Conservation (phyloP, 2,329 filamentous ascomycete genomes). For the Pseudonectria buxi region DNA sequence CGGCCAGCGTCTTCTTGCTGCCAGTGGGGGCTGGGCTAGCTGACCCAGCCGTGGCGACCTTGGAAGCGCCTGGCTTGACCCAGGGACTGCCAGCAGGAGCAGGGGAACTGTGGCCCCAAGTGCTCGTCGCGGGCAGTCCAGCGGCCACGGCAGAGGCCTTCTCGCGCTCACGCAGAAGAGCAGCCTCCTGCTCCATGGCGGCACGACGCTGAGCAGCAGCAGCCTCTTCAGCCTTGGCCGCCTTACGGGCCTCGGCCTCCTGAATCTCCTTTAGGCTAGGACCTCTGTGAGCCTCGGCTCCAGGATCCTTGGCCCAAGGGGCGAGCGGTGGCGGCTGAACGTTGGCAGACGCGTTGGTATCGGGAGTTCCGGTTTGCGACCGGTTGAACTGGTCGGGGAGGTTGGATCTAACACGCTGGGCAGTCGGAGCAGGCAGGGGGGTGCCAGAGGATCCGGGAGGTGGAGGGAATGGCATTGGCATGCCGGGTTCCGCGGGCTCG, state of each 20-base stretch:
- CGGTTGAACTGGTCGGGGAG: slow-evolving; percentile 67
- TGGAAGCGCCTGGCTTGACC: slow-evolving; percentile 54
- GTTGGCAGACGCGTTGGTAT: slow-evolving; percentile 34
- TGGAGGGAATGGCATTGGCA: slow-evolving; percentile 70
- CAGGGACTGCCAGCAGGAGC: slow-evolving; percentile 59
- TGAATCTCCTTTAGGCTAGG: slow-evolving; percentile 96
- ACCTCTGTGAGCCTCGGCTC: slow-evolving; percentile 64
- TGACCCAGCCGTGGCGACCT: slow-evolving; percentile 25
- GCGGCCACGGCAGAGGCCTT: slow-evolving; percentile 47
- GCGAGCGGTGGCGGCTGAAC: slow-evolving; percentile 65
- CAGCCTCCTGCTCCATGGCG: slow-evolving; percentile 71
- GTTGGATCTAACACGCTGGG: slow-evolving; percentile 76
- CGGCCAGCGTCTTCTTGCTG: slow-evolving; percentile 83
- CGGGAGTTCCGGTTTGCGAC: slow-evolving; percentile 74
- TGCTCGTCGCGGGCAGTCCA: slow-evolving; percentile 77
- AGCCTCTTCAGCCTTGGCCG: slow-evolving; percentile 78
- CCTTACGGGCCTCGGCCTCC: slow-evolving; percentile 87
- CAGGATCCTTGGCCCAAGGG: slow-evolving; percentile 88
- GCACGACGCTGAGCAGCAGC: slow-evolving; percentile 72
- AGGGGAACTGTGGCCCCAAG: slow-evolving; percentile 78
- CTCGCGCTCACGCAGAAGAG: slow-evolving; percentile 53
- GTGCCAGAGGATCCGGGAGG: slow-evolving; percentile 62
- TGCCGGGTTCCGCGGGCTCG: slow-evolving; percentile 48
- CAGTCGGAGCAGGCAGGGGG: slow-evolving; percentile 80
- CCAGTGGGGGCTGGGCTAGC: slow-evolving; percentile 19